Conservation (phyloP, 176 grass and related monocot species). For the Coix lacrymajobi region DNA sequence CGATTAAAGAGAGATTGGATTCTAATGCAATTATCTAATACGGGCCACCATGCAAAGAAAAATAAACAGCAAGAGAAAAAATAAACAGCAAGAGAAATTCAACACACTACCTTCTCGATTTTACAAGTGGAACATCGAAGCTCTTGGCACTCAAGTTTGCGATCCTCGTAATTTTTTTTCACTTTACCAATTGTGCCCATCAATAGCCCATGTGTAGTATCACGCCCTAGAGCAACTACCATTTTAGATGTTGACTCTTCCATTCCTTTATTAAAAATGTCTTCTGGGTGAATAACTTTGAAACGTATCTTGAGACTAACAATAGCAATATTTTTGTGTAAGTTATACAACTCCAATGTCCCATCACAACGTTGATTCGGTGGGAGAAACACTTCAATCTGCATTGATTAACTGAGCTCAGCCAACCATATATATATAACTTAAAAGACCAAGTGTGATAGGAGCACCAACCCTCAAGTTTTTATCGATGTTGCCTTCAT, state of each 20-base stretch:
- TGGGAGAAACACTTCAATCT: conserved; percentile 27
- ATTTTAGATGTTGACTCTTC: neutral
- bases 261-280: neutral
- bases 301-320: neutral
- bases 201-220: neutral
- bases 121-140: conserved; percentile 15
- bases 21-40: neutral
- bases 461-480: conserved; percentile 13
- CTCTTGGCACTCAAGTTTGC: conserved; percentile 8
- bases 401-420: conserved; percentile 10
- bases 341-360: conserved; percentile 10
- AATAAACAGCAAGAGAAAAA: neutral
- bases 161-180: neutral
- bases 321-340: conserved; percentile 24
- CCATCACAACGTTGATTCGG: neutral
- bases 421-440: neutral
- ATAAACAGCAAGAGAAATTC: neutral
- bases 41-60: neutral
- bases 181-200: conserved; percentile 17
- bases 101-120: neutral
- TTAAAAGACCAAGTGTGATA: neutral
- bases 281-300: neutral
- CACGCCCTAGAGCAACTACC: conserved; percentile 14
- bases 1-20: neutral
- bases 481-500: neutral